These are phyloP conservation scores for Linum lewisii DNA, from an alignment of 345 rosid genomes.

Conservation along the genomic window DNA sequence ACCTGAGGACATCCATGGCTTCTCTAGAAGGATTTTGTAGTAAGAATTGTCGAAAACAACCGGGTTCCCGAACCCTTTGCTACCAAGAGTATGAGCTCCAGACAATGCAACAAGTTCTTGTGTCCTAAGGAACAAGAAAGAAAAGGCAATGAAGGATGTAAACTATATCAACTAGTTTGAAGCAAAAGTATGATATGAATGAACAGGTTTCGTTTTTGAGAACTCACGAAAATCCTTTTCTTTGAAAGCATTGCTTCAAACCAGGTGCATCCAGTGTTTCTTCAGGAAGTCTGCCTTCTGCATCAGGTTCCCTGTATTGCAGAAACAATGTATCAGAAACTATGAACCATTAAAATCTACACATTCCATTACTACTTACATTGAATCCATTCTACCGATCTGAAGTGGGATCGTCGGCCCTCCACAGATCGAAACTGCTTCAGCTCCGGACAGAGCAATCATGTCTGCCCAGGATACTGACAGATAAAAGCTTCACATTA, in stretches of 20 bases:
- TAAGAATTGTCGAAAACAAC: conserved; percentile 64
- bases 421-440: conserved; percentile 83
- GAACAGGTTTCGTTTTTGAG: background rate
- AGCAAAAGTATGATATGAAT: background rate
- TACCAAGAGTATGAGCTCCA: conserved; percentile 87
- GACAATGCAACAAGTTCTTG: conserved; percentile 75
- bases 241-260: conserved; percentile 64
- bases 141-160: background rate
- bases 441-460: conserved; percentile 85
- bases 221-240: conserved; percentile 93
- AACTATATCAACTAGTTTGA: background rate
- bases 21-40: conserved; percentile 71
- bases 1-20: conserved; percentile 82
- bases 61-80: conserved; percentile 85
- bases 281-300: conserved; percentile 74
- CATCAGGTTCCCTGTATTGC: conserved; percentile 55
- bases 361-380: conserved; percentile 34
- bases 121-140: conserved; percentile 34
- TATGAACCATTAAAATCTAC: background rate
- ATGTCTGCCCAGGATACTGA: conserved; percentile 95
- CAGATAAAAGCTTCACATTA: conserved; percentile 21
- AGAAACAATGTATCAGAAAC: background rate
- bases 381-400: conserved; percentile 68
- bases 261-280: conserved; percentile 60
- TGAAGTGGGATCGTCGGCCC: conserved; percentile 69